Base-by-base conservation (phyloP, 768 basidiomycete genomes). In the Mycena maculata region DNA sequence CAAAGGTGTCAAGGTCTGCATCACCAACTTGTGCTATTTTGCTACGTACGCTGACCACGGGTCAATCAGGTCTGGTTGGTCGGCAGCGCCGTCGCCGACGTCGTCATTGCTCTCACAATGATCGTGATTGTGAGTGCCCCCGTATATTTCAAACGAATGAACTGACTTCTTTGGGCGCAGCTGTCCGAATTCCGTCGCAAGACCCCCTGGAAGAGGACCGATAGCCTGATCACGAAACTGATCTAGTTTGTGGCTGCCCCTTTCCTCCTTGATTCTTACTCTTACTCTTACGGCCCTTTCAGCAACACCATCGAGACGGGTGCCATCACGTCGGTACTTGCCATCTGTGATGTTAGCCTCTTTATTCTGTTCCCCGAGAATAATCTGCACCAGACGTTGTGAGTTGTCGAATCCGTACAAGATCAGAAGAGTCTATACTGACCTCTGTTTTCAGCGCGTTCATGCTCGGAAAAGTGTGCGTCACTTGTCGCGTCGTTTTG, bases 1-100 rank as follows among this genome's bases (percentile, higher is more conserved):
- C 12, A 22, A 52, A 16, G 66, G 60, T 8, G 66, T 67, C 25
- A 67, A 67, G 60, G 66, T 67, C 1, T 2, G 28, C n/a, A 4
- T 20, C 11, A 1, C 20, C 27, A 8, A 22, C 12, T 20, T 31
- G 44, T 20, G 5, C 4, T 27, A 2, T 28, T 18, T 31, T 18
- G 22, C 31, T 11, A 8, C 16, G 2, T n/a, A n/a, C n/a, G n/a
- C n/a, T n/a, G n/a, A n/a, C n/a, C n/a, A n/a, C n/a, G 25, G 25
- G 22, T 27, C 22, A n/a, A n/a, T n/a, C 23, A 67, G 66, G 54
- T 73, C 39, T 65, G 74, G 72, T 27, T 72, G 44, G 61, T 67
- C 52, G 58, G 61, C 1, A 45, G 45, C 27, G 67, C 67, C 5
- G 62, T 58, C 6, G 60, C 57, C 36, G 61, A 68, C 30, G 42